These are phyloP conservation scores for Biscogniauxia sp. DNA, from an alignment of 2,329 filamentous ascomycete species.

Conservation along the genomic window DNA sequence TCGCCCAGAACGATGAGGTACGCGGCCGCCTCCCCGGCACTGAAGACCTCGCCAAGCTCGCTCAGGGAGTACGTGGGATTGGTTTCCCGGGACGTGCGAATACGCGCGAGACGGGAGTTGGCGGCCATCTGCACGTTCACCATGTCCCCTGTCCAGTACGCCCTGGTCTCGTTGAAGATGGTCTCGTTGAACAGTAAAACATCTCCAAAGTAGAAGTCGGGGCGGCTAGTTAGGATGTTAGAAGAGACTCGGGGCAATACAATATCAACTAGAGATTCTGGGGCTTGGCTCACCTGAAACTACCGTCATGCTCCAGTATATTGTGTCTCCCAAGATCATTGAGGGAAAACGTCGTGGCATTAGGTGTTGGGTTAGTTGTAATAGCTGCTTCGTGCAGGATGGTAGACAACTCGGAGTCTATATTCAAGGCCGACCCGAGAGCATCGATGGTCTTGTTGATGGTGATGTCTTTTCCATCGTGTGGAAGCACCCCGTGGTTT, in stretches of 20 bases:
- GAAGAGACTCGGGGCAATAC: too few relatives aligned
- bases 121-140: slow-evolving; percentile 42
- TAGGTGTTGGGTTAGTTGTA: slow-evolving; percentile 41
- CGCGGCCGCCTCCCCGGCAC: slow-evolving; percentile 48
- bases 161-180: slow-evolving; percentile 43
- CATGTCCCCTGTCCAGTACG: slow-evolving; percentile 44
- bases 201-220: slow-evolving; percentile 49
- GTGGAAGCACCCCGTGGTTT: slow-evolving; percentile 48
- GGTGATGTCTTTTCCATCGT: slow-evolving; percentile 42
- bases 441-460: slow-evolving; percentile 37
- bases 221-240: slow-evolving; percentile 32
- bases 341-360: slow-evolving; percentile 42
- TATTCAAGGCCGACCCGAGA: slow-evolving; percentile 41
- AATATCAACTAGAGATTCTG: neutral
- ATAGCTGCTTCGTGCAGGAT: slow-evolving; percentile 44
- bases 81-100: slow-evolving; percentile 7
- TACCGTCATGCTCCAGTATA: slow-evolving; percentile 48
- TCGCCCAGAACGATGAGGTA: slow-evolving; percentile 51
- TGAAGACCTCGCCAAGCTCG: slow-evolving; percentile 38
- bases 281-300: slow-evolving; percentile 32
- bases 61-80: slow-evolving; percentile 12
- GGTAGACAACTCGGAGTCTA: slow-evolving; percentile 37
- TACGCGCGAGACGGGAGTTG: slow-evolving; percentile 18
- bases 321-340: slow-evolving; percentile 42
- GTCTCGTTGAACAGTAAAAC: slow-evolving; percentile 51